Conservation (phyloP, 2,329 filamentous ascomycete genomes). For the Claviceps sorghi region DNA sequence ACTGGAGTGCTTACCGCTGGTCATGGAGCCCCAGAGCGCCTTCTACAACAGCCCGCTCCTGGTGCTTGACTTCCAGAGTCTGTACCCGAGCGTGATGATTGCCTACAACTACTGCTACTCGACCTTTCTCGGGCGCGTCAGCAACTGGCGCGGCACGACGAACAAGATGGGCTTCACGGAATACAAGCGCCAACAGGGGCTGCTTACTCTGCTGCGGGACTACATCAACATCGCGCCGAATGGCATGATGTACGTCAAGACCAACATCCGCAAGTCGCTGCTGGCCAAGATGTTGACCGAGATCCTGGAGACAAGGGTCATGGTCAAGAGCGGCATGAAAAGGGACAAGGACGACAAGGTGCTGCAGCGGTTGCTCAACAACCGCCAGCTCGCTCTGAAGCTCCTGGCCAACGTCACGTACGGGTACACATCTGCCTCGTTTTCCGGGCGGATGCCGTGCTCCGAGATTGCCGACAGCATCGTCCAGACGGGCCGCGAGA, state of each 20-base stretch:
- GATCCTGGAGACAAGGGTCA: conserved; percentile 87
- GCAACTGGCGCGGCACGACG: conserved; percentile 69
- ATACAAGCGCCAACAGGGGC: conserved; percentile 60
- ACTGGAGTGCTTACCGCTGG: conserved; percentile 80
- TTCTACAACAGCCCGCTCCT: conserved; percentile 85
- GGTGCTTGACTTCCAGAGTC: conserved; percentile 87
- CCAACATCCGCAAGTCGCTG: conserved; percentile 73
- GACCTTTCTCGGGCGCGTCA: conserved; percentile 77
- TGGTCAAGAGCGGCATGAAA: conserved; percentile 98
- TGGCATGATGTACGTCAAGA: conserved; percentile 87
- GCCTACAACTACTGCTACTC: conserved; percentile 99
- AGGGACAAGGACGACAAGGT: conserved; percentile 75
- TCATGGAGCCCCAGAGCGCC: conserved; percentile 93
- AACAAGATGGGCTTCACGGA: conserved; percentile 93
- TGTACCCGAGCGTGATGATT: conserved; percentile 98
- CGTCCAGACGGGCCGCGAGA: conserved; percentile 89
- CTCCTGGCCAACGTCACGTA: conserved; percentile 98
- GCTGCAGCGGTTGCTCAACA: conserved; percentile 78
- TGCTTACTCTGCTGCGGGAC: conserved; percentile 67
- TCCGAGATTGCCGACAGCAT: conserved; percentile 97
- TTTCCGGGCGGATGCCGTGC: conserved; percentile 94
- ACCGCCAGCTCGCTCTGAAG: conserved; percentile 85
- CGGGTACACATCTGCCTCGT: conserved; percentile 91
- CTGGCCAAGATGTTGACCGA: conserved; percentile 94
- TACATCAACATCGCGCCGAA: conserved; percentile 89